Evolutionary conservation across 2,329 filamentous ascomycete genomes (phyloP).

Genomic region (Thielaviopsis populi): DNA sequence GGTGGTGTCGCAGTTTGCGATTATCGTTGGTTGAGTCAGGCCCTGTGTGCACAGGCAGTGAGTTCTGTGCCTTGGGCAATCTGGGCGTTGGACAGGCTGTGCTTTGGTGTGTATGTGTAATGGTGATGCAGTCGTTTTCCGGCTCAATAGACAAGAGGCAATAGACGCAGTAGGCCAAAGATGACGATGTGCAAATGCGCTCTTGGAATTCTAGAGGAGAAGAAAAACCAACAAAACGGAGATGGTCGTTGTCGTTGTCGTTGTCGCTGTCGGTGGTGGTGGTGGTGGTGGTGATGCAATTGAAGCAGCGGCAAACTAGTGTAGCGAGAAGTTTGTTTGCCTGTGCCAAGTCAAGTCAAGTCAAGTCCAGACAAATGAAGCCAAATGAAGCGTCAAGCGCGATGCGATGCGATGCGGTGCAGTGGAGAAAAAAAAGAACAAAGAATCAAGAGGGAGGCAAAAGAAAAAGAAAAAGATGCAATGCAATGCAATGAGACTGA

Average conservation of each 20-base stretch:
- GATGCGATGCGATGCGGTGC: not conserved
- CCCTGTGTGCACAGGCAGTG: not conserved
- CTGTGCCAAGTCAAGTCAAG: no score
- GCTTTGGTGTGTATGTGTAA: not conserved
- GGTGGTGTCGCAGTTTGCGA: no score
- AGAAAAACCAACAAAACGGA: not conserved
- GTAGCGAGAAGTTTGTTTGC: not conserved
- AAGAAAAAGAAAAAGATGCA: not conserved
- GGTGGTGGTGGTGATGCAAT: not conserved
- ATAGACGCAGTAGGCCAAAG: not conserved
- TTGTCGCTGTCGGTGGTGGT: not conserved
- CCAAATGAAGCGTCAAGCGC: not conserved
- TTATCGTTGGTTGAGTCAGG: not conserved
- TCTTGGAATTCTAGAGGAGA: not conserved
- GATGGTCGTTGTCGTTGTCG: not conserved
- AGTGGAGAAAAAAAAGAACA: not conserved
- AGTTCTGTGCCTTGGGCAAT: not conserved
- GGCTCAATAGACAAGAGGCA: not conserved
- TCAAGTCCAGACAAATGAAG: no score
- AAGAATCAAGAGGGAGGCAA: not conserved
- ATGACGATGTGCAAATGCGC: not conserved
- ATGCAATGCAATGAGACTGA: not conserved
- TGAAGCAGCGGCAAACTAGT: not conserved
- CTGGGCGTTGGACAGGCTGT: not conserved
- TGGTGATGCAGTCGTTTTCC: not conserved